Evolutionary conservation across 78 protist genomes (phyloP).

Genomic region (Creolimax fragrantissima): DNA sequence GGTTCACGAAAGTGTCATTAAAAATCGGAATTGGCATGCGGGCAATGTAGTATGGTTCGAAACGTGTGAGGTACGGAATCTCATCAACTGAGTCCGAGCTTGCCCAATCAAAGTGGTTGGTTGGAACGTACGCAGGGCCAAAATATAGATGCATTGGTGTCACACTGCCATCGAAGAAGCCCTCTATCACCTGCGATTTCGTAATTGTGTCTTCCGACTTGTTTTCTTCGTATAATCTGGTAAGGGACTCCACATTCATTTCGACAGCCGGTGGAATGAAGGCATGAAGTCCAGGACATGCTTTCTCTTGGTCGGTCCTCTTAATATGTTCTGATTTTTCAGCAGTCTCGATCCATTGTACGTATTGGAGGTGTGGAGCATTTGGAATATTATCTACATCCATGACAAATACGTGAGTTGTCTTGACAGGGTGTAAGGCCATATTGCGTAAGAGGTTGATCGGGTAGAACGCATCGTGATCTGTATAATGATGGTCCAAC

Average conservation of each 20-base stretch:
- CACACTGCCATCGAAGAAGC: background rate
- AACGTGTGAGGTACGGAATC: conserved; percentile 14
- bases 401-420: background rate
- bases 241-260: background rate
- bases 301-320: background rate
- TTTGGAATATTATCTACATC: conserved; percentile 28
- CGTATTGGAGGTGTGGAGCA: background rate
- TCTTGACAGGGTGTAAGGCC: background rate
- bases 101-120: conserved; percentile 17
- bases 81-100: background rate
- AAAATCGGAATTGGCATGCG: background rate
- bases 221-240: background rate
- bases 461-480: conserved; percentile 14
- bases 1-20: conserved; percentile 25
- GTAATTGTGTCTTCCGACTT: background rate
- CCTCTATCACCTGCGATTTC: background rate
- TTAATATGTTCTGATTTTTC: background rate
- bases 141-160: conserved; percentile 32
- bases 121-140: conserved; percentile 27
- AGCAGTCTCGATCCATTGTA: background rate
- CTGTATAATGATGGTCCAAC: background rate
- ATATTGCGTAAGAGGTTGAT: conserved; percentile 22
- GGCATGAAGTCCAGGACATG: conserved; percentile 15
- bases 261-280: conserved; percentile 27
- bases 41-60: conserved; percentile 35